phyloP scores from a whole-genome alignment of 345 rosid species.

The Hibiscus trionum region DNA sequence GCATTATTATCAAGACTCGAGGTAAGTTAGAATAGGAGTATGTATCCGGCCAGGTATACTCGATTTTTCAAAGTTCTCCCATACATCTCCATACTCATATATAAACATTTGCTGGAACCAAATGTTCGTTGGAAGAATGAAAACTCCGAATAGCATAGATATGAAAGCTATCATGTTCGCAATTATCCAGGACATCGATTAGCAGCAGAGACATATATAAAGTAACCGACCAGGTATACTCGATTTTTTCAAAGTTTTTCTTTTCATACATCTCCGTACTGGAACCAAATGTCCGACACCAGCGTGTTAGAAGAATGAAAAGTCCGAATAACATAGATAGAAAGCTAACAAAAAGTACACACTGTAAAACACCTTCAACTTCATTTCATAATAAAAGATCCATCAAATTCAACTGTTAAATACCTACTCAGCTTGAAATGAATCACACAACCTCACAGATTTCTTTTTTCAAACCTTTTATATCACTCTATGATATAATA shows the following conservation, averaged over 20 bases:
- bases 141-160: background rate
- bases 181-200: too few species aligned
- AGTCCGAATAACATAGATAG: background rate
- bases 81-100: background rate
- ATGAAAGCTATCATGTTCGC: too few species aligned
- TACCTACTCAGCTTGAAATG: background rate
- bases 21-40: background rate
- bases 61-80: too few species aligned
- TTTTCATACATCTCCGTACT: too few species aligned
- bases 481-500: background rate
- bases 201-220: background rate
- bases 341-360: too few species aligned
- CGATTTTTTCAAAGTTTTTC: too few species aligned
- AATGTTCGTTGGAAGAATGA: background rate
- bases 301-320: background rate
- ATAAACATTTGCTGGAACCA: background rate
- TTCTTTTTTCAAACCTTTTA: background rate
- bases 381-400: background rate
- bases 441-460: background rate
- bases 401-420: background rate
- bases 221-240: background rate
- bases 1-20: background rate
- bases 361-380: too few species aligned
- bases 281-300: background rate
- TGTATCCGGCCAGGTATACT: background rate